Percentiles rank a stretch among this genome's conserved stretches.
These are phyloP conservation scores for Chaetomium strumarium DNA, from an alignment of 2,329 filamentous ascomycete species.

Conservation along the genomic window DNA sequence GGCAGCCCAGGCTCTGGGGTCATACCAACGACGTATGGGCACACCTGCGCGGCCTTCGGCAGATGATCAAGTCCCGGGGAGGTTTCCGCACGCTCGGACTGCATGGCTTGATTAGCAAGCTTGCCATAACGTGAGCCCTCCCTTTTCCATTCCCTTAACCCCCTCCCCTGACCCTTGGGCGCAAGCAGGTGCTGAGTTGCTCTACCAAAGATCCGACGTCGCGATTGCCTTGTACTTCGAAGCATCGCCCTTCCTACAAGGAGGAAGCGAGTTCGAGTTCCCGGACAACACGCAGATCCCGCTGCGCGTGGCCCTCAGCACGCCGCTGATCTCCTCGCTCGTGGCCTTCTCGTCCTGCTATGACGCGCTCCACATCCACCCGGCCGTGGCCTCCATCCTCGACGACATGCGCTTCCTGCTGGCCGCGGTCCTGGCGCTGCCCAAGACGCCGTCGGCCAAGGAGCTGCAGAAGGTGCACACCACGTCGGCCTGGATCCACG, in stretches of 20 bases:
- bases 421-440: conserved; percentile 37
- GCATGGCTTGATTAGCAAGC: conserved; percentile 42
- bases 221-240: conserved; percentile 45
- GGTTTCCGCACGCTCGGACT: conserved; percentile 42
- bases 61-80: conserved; percentile 44
- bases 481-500: conserved; percentile 36
- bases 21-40: conserved; percentile 38
- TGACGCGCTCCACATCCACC: conserved; percentile 39
- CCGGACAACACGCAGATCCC: conserved; percentile 34
- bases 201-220: conserved; percentile 37
- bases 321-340: conserved; percentile 40
- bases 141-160: conserved; percentile 8
- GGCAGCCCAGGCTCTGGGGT: conserved; percentile 34
- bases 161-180: background rate
- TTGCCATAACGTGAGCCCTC: conserved; percentile 42
- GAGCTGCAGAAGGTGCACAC: conserved; percentile 36
- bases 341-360: conserved; percentile 38
- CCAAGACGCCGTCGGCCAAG: conserved; percentile 29
- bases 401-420: conserved; percentile 47
- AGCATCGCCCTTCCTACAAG: conserved; percentile 37
- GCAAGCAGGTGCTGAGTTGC: background rate
- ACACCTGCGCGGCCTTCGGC: conserved; percentile 42
- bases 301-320: conserved; percentile 41
- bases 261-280: conserved; percentile 38
- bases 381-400: conserved; percentile 42